phyloP scores from a whole-genome alignment of 2,329 filamentous ascomycete species.

The Karstenula rhodostoma region DNA sequence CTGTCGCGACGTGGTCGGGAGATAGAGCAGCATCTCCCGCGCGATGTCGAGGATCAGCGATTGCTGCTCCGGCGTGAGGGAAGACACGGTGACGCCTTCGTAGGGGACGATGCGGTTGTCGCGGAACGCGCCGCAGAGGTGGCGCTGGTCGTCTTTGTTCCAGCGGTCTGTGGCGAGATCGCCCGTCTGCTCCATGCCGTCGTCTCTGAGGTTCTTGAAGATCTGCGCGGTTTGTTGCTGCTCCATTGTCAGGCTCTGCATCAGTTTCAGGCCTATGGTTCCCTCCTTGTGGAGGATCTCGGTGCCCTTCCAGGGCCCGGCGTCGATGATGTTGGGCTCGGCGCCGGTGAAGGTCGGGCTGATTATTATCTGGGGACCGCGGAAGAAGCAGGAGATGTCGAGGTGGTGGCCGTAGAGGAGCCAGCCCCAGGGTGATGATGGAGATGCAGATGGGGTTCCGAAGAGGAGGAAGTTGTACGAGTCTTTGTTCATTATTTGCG shows the following conservation, averaged over 20 bases:
- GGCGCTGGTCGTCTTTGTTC: constrained; percentile 83
- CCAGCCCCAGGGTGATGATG: constrained; percentile 70
- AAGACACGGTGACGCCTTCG: constrained; percentile 67
- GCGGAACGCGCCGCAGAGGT: constrained; percentile 78
- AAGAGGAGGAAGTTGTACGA: constrained; percentile 81
- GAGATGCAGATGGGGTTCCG: constrained; percentile 64
- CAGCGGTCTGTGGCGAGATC: constrained; percentile 65
- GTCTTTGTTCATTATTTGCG: constrained; percentile 73
- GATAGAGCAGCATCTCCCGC: constrained; percentile 72
- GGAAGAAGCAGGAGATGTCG: constrained; percentile 75
- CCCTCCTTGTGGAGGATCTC: constrained; percentile 73
- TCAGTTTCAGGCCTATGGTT: constrained; percentile 69
- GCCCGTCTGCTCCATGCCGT: constrained; percentile 66
- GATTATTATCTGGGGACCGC: constrained; percentile 70
- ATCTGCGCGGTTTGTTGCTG: constrained; percentile 62
- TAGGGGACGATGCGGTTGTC: constrained; percentile 81
- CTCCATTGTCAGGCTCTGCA: constrained; percentile 66
- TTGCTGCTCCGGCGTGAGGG: constrained; percentile 60
- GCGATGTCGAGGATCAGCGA: constrained; percentile 66
- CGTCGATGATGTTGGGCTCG: constrained; percentile 78
- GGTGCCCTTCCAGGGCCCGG: constrained; percentile 68
- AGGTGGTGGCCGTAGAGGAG: constrained; percentile 82
- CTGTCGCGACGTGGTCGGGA: constrained; percentile 65
- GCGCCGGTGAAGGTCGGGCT: constrained; percentile 82
- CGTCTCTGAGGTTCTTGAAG: constrained; percentile 69